These are phyloP conservation scores for Plasmopara muralis DNA, from an alignment of 352 stramenopile species.

Conservation along the genomic window DNA sequence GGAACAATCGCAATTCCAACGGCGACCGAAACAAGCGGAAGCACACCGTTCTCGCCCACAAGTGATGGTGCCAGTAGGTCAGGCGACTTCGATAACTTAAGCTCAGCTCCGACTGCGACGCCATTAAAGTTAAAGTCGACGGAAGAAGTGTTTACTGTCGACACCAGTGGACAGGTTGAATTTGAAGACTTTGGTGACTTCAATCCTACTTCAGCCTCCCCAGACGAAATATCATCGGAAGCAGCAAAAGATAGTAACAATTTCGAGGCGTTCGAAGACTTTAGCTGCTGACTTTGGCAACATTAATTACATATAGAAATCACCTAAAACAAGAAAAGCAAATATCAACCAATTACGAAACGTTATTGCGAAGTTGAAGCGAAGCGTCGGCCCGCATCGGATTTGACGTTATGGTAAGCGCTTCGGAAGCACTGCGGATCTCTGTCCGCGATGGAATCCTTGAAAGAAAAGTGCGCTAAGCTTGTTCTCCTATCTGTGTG, in stretches of 20 bases:
- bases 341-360: constrained; percentile 4
- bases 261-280: constrained; percentile 20
- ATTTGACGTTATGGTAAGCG: constrained; percentile 54
- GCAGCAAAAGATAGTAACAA: constrained; percentile 7
- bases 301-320: constrained; percentile 15
- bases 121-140: neutral
- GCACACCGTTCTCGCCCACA: neutral
- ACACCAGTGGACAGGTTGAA: neutral
- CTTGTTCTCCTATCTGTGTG: neutral
- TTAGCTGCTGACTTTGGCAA: constrained; percentile 17
- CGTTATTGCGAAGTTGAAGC: constrained; percentile 14
- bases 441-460: constrained; percentile 53
- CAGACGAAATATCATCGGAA: constrained; percentile 2
- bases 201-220: constrained; percentile 8
- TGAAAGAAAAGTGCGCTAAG: constrained; percentile 47
- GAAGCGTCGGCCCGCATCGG: constrained; percentile 23
- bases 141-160: neutral
- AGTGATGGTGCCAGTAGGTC: neutral
- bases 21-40: neutral
- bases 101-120: neutral
- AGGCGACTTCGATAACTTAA: neutral
- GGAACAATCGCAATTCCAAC: neutral
- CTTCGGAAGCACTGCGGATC: constrained; percentile 41
- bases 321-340: constrained; percentile 2
- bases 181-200: constrained; percentile 11